Conservation (phyloP, 1,284 basidiomycete species). For the Heterobasidion occidentale region DNA sequence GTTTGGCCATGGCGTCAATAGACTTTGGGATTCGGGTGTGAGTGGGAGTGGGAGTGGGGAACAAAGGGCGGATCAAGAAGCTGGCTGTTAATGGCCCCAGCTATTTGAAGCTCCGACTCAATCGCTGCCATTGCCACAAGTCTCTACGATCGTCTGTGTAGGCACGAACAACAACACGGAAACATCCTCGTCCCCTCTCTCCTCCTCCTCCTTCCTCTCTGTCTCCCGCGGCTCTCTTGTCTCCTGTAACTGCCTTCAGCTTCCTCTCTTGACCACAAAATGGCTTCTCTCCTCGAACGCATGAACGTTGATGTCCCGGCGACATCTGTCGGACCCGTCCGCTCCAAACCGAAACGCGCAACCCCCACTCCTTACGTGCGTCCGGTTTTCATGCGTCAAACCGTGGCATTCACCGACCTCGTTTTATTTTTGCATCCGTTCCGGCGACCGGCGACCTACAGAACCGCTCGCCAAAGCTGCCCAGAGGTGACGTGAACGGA, state of each 20-base stretch:
- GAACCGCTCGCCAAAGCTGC: slow-evolving; percentile 26
- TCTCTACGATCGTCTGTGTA: no score
- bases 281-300: slow-evolving; percentile 65
- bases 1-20: background rate
- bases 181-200: background rate
- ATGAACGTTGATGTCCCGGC: slow-evolving; percentile 37
- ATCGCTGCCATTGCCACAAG: no score
- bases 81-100: background rate
- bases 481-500: slow-evolving; percentile 60
- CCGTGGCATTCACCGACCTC: slow-evolving; percentile 11
- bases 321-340: slow-evolving; percentile 42
- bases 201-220: background rate
- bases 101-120: background rate
- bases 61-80: background rate
- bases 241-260: no score
- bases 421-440: slow-evolving; percentile 4
- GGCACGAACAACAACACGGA: background rate
- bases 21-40: background rate
- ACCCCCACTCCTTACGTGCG: slow-evolving; percentile 59
- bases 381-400: slow-evolving; percentile 22
- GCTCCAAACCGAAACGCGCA: slow-evolving; percentile 44
- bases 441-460: slow-evolving; percentile 16
- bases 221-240: no score
- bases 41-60: background rate
- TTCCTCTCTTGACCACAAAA: slow-evolving; percentile 15